A percentile compares a stretch with the other conserved stretches of the same genome.
These are phyloP conservation scores for Dryas drummondii DNA, from an alignment of 306 rosid species.

Conservation along the genomic window DNA sequence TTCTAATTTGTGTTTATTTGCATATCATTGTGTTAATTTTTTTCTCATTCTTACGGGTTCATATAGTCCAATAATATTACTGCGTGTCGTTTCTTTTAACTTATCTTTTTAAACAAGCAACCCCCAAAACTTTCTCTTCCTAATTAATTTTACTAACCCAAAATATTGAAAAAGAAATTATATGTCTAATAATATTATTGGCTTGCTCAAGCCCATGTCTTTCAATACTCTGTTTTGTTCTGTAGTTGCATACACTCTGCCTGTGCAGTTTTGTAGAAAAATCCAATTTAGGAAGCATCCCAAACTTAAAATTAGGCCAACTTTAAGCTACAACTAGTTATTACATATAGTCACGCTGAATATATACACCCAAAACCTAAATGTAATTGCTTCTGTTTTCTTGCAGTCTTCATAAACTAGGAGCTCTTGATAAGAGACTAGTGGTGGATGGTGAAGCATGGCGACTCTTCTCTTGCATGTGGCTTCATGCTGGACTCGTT, in stretches of 20 bases:
- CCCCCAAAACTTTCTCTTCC: too few species aligned
- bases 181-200: too few species aligned
- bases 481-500: conserved; percentile 89
- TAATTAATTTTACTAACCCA: too few species aligned
- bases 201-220: too few species aligned
- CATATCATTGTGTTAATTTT: background rate
- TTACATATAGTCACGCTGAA: too few species aligned
- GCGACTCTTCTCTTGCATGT: conserved; percentile 76
- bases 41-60: too few species aligned
- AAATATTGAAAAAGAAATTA: too few species aligned
- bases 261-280: background rate
- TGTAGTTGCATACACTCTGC: background rate
- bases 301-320: background rate
- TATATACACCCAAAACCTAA: background rate
- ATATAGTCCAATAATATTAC: too few species aligned
- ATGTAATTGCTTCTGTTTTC: background rate
- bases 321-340: too few species aligned
- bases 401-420: conserved; percentile 54
- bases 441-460: conserved; percentile 63
- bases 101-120: too few species aligned
- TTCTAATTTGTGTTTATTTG: background rate
- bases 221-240: background rate
- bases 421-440: conserved; percentile 57
- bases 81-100: too few species aligned
- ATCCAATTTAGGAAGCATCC: background rate